These are phyloP conservation scores for Trichoderma reesei DNA, from an alignment of 495 filamentous ascomycete species.

Conservation along the genomic window DNA sequence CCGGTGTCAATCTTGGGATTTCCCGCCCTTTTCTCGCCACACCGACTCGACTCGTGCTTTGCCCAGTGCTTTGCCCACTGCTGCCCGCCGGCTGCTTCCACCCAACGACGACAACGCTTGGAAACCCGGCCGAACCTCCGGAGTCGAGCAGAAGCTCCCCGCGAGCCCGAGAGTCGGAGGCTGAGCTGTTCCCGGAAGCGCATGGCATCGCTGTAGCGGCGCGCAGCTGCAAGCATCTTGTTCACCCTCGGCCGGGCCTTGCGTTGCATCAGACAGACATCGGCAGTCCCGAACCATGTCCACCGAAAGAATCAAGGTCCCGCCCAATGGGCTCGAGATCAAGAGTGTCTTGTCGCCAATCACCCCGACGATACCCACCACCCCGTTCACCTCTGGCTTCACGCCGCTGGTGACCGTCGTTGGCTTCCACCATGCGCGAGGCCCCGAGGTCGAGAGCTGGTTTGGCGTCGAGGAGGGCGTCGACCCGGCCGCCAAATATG, in stretches of 20 bases:
- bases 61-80: neutral
- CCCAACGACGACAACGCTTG: neutral
- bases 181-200: slow-evolving; percentile 2
- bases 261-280: neutral
- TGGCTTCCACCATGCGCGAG: slow-evolving; percentile 94
- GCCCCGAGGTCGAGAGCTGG: slow-evolving; percentile 89
- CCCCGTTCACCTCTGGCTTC: slow-evolving; percentile 28
- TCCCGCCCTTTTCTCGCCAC: slow-evolving; percentile 4
- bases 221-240: neutral
- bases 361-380: slow-evolving; percentile 15
- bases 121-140: neutral
- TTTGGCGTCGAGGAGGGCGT: slow-evolving; percentile 67
- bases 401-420: slow-evolving; percentile 76
- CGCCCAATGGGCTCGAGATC: slow-evolving; percentile 9
- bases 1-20: neutral
- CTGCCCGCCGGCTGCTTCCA: neutral
- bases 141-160: neutral
- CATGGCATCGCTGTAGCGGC: slow-evolving; percentile 6
- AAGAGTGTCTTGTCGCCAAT: neutral
- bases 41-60: neutral
- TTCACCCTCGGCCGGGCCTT: neutral
- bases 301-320: neutral
- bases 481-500: slow-evolving; percentile 77
- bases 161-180: neutral
- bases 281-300: neutral